A percentile compares a stretch with the other conserved stretches of the same genome.
Conservation (phyloP, 1,284 basidiomycete genomes). For the Malassezia furfur region DNA sequence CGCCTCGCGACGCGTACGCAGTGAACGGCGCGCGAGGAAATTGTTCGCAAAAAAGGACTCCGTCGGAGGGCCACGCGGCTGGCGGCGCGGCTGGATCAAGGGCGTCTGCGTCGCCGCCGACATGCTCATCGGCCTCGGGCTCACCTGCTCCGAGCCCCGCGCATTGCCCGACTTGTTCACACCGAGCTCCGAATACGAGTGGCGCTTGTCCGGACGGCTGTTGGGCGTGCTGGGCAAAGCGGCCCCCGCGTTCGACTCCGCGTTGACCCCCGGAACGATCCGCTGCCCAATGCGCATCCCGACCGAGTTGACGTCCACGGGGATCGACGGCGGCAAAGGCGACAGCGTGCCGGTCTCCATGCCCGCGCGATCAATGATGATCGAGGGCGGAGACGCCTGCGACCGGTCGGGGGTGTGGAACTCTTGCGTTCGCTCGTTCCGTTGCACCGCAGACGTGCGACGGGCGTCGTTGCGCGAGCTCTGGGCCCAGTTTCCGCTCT, state of each 20-base stretch:
- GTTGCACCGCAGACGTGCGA: neutral
- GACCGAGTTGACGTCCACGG: slow-evolving; percentile 8
- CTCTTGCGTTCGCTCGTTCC: neutral
- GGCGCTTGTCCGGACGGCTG: neutral
- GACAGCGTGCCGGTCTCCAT: neutral
- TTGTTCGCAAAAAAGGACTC: slow-evolving; percentile 19
- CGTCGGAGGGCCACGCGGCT: slow-evolving; percentile 16
- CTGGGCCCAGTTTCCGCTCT: neutral
- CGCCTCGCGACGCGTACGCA: slow-evolving; percentile 17
- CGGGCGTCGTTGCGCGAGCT: neutral
- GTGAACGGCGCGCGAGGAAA: slow-evolving; percentile 14
- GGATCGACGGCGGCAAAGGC: neutral
- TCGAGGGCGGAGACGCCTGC: slow-evolving; percentile 8
- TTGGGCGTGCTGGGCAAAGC: neutral
- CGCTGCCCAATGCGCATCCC: slow-evolving; percentile 15
- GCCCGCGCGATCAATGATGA: slow-evolving; percentile 10
- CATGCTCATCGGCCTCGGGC: neutral
- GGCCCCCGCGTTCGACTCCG: neutral
- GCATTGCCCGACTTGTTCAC: neutral
- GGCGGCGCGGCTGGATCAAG: slow-evolving; percentile 14
- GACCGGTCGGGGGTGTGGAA: neutral
- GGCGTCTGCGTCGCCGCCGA: neutral
- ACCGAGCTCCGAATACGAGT: neutral
- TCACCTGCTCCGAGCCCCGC: neutral
- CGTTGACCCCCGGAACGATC: neutral